Base-by-base conservation (phyloP, 176 grass and related monocot species). In the Oryza glumipatula region DNA sequence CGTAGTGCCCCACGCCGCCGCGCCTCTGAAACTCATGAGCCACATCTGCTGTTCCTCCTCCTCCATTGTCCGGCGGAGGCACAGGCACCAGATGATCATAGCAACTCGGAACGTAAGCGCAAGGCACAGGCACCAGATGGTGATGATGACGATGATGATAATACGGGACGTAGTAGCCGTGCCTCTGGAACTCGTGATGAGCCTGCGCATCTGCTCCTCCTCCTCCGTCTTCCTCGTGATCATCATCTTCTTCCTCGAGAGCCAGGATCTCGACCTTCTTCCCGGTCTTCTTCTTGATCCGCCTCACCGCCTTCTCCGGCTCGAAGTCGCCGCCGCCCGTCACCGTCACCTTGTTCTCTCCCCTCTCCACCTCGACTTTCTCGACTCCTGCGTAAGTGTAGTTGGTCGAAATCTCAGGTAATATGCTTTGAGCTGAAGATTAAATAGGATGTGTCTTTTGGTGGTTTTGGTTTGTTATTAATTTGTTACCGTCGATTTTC, bases 311-410 rank as follows among this genome's bases (percentile, higher is more conserved):
- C 49, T 80, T 45, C 19, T 87, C 49, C 0, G 78, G 17, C 33
- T 86, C 65, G 9, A 92, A 85, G 48, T 78, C 73, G 3, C 82
- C 73, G 3, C 82, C 67, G 3, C 82, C 89, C 10, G 82, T 91
- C 82, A 88, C 89, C 4, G 67, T 85, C 7, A 87, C 78, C 67
- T 81, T 91, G 58, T 88, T 85, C 22, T 88, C 82, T 0, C 82
- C 82, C 78, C 82, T 91, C 73, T 88, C 89, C 26, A 91, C 72
- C 76, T 85, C 72, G 8, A 88, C 15, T 3, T 82, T 61, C 73
- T 85, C 89, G 4, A 91, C 82, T 35, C 82, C 89, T 91, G n/a
- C 7, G 2, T 58, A 7, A 2, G 49, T 52, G 49, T 5, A n/a
- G 9, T 66, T 35, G 66, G 19, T 33, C 46, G 38, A 0, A 46